Evolutionary conservation across 2,329 filamentous ascomycete species (phyloP).

Genomic region (Thyridium curvatum): DNA sequence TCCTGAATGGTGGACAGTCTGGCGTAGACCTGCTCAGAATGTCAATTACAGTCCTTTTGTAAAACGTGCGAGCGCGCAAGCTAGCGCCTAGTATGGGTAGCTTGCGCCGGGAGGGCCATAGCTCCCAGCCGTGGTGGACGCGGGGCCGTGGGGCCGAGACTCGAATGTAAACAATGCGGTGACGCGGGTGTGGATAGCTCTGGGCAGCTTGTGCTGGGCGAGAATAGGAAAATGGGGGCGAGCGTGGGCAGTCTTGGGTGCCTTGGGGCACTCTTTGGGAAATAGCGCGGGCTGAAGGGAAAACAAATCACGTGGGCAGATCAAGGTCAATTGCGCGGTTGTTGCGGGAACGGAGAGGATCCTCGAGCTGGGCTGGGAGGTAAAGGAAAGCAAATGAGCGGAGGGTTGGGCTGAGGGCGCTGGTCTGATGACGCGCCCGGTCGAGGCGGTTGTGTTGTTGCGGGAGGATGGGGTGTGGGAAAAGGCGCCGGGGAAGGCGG

Average conservation of each 20-base stretch:
- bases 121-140: no score
- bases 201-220: no score
- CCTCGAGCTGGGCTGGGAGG: not conserved
- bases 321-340: not conserved
- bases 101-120: slow-evolving; percentile 1
- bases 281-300: no score
- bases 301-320: not conserved
- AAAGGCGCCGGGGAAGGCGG: not conserved
- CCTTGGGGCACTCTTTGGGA: no score
- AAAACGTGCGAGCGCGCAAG: not conserved
- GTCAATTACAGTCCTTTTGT: slow-evolving; percentile 23
- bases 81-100: not conserved
- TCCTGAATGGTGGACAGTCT: slow-evolving; percentile 74
- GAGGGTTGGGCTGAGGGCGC: not conserved
- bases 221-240: no score
- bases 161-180: slow-evolving; percentile 16
- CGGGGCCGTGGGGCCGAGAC: no score
- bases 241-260: no score
- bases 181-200: not conserved
- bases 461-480: not conserved
- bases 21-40: slow-evolving; percentile 57
- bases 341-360: not conserved
- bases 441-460: not conserved
- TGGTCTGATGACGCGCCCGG: not conserved
- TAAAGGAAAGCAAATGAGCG: slow-evolving; percentile 1